Conservation (phyloP, 2,329 filamentous ascomycete species). For the Ploettnerulaceae sp. region DNA sequence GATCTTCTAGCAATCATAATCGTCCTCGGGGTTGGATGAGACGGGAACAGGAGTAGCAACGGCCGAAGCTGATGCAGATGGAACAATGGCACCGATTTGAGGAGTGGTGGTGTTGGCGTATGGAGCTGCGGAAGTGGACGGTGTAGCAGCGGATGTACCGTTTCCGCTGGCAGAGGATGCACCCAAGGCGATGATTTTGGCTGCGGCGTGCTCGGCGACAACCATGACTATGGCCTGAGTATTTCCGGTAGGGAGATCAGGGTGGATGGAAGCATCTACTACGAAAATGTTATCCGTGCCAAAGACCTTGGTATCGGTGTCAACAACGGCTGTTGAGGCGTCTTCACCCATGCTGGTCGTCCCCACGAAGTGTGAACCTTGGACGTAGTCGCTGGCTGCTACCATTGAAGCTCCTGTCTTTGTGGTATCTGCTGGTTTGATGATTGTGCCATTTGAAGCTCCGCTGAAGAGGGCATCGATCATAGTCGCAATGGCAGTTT, state of each 20-base stretch:
- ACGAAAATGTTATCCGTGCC: slow-evolving; percentile 65
- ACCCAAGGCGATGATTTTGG: slow-evolving; percentile 12
- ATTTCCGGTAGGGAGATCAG: slow-evolving; percentile 64
- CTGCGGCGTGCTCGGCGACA: slow-evolving; percentile 46
- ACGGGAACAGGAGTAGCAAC: not conserved
- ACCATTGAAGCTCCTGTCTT: slow-evolving; percentile 8
- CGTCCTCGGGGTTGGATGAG: not conserved
- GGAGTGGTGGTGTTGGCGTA: slow-evolving; percentile 4
- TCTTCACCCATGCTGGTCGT: slow-evolving; percentile 40
- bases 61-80: not conserved
- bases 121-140: not conserved
- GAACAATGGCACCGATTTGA: not conserved
- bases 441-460: slow-evolving; percentile 49
- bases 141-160: not conserved
- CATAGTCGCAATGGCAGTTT: slow-evolving; percentile 47
- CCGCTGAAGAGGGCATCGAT: slow-evolving; percentile 46
- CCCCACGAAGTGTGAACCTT: slow-evolving; percentile 15
- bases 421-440: slow-evolving; percentile 28
- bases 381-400: not conserved
- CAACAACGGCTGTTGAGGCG: slow-evolving; percentile 55
- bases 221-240: slow-evolving; percentile 61
- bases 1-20: not conserved
- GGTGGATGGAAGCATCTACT: slow-evolving; percentile 65
- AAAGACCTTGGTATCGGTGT: slow-evolving; percentile 58
- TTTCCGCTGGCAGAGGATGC: not conserved